phyloP scores from a whole-genome alignment of 2,329 filamentous ascomycete genomes.

The Rhexocercosporidium sp. region DNA sequence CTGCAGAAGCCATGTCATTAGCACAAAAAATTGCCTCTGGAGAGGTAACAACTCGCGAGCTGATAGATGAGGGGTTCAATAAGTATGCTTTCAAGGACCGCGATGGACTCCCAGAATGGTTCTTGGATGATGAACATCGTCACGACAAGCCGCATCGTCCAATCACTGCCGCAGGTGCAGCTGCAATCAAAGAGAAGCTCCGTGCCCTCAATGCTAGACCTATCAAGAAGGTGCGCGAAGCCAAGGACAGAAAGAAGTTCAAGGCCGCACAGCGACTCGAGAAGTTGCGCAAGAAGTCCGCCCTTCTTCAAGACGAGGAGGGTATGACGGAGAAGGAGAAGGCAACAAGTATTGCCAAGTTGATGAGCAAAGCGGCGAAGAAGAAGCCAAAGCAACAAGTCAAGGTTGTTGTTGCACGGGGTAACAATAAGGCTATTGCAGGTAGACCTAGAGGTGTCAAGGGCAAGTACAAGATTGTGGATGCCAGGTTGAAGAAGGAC shows the following conservation, averaged over 20 bases:
- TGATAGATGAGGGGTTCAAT: constrained; percentile 93
- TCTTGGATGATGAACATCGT: constrained; percentile 86
- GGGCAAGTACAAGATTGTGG: constrained; percentile 97
- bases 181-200: constrained; percentile 92
- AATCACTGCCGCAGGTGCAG: constrained; percentile 87
- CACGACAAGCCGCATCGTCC: constrained; percentile 87
- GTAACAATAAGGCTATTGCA: constrained; percentile 82
- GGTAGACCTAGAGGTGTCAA: constrained; percentile 91
- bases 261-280: constrained; percentile 89
- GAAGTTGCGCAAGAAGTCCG: constrained; percentile 97
- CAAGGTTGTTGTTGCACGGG: constrained; percentile 87
- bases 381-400: constrained; percentile 86
- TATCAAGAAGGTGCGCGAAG: constrained; percentile 98
- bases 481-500: constrained; percentile 96
- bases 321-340: constrained; percentile 97
- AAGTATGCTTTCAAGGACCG: constrained; percentile 88
- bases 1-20: constrained; percentile 98
- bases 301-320: constrained; percentile 85
- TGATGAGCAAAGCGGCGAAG: constrained; percentile 82
- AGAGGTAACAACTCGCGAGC: constrained; percentile 76
- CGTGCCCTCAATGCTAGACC: constrained; percentile 92
- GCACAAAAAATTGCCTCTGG: constrained; percentile 91
- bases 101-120: constrained; percentile 96
- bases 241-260: constrained; percentile 95
- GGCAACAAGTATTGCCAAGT: constrained; percentile 78